Evolutionary conservation across 306 rosid genomes (phyloP).

Genomic region (Mucuna pruriens): DNA sequence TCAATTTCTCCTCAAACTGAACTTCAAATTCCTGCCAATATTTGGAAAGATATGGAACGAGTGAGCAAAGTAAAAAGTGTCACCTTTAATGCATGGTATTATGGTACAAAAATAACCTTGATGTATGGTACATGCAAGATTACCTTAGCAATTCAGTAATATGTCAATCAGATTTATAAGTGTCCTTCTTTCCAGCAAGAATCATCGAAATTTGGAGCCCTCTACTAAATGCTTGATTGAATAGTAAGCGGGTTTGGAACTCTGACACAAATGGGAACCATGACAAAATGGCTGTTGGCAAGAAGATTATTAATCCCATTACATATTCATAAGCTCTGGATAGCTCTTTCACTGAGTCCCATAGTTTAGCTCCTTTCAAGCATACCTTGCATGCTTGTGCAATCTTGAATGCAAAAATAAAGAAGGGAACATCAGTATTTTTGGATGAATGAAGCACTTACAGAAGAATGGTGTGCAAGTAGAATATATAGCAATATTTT

Average conservation of each 20-base stretch:
- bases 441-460: not conserved
- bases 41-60: conserved; percentile 5
- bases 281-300: conserved; percentile 82
- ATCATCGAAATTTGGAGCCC: conserved; percentile 96
- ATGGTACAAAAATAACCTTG: not conserved
- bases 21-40: conserved; percentile 36
- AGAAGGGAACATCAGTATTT: conserved; percentile 23
- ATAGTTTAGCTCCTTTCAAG: conserved; percentile 63
- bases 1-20: conserved; percentile 24
- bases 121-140: conserved; percentile 11
- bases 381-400: conserved; percentile 77
- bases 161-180: conserved; percentile 41
- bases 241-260: conserved; percentile 91
- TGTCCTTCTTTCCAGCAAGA: conserved; percentile 78
- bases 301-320: conserved; percentile 84
- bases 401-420: conserved; percentile 53
- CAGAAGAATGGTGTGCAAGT: too few species aligned
- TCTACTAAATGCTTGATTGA: conserved; percentile 97
- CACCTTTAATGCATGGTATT: not conserved
- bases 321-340: conserved; percentile 85
- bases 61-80: conserved; percentile 8
- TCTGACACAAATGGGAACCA: conserved; percentile 93
- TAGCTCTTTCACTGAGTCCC: conserved; percentile 87
- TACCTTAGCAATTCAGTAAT: conserved; percentile 28
- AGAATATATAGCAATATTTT: too few species aligned